Evolutionary conservation across 1,284 basidiomycete species (phyloP).

Genomic region (Boletus hoseneyae): DNA sequence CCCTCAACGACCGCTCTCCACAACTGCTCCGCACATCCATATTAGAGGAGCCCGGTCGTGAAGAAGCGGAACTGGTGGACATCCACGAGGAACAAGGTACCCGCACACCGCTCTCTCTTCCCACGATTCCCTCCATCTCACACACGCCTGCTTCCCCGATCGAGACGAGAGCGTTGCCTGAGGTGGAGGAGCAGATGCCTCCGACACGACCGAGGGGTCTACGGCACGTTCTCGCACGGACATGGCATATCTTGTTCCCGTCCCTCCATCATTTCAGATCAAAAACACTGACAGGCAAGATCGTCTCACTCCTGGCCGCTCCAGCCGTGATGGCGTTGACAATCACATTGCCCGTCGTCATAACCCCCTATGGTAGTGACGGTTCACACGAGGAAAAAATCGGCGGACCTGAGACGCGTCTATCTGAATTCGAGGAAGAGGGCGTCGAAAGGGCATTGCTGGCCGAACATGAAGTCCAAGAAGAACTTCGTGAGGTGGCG

Average conservation of each 20-base stretch:
- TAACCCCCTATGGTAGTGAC: slow-evolving; percentile 51
- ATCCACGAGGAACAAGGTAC: slow-evolving; percentile 15
- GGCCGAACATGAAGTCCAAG: slow-evolving; percentile 63
- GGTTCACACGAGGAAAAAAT: slow-evolving; percentile 46
- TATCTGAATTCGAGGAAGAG: slow-evolving; percentile 64
- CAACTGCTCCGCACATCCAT: slow-evolving; percentile 32
- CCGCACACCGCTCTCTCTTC: slow-evolving; percentile 22
- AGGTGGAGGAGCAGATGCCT: slow-evolving; percentile 41
- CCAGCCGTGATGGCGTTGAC: slow-evolving; percentile 88
- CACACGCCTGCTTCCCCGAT: slow-evolving; percentile 57
- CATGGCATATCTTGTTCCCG: slow-evolving; percentile 76
- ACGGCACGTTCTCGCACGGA: slow-evolving; percentile 38
- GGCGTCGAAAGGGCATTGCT: slow-evolving; percentile 59
- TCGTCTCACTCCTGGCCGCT: slow-evolving; percentile 77
- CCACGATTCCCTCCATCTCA: slow-evolving; percentile 49
- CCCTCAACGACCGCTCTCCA: slow-evolving; percentile 45
- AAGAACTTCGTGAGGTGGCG: slow-evolving; percentile 57
- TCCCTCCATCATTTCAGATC: slow-evolving; percentile 74
- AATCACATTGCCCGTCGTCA: slow-evolving; percentile 87
- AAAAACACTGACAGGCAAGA: slow-evolving; percentile 71
- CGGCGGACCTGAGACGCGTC: slow-evolving; percentile 27
- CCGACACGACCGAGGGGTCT: slow-evolving; percentile 42
- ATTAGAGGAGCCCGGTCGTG: slow-evolving; percentile 18
- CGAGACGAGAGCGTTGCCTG: slow-evolving; percentile 35
- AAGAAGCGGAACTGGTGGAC: slow-evolving; percentile 9